phyloP scores from a whole-genome alignment of 805 yeast genomes.

The Pichia rugopelliculosa region DNA sequence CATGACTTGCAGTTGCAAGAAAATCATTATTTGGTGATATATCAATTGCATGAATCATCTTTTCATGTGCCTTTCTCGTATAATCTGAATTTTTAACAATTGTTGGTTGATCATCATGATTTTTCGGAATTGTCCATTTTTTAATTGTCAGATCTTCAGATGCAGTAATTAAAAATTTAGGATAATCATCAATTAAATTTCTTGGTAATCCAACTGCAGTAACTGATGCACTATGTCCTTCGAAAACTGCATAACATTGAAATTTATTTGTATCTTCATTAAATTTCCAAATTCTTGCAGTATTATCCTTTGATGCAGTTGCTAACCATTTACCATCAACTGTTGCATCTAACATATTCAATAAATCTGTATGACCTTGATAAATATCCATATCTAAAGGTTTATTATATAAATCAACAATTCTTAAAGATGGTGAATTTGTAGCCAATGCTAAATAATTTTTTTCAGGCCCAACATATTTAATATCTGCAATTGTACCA shows the following conservation, averaged over 20 bases:
- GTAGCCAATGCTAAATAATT: constrained; percentile 77
- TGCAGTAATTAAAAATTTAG: constrained; percentile 72
- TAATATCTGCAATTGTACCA: constrained; percentile 89
- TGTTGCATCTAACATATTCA: constrained; percentile 72
- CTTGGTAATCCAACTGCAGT: constrained; percentile 75
- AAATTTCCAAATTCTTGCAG: constrained; percentile 77
- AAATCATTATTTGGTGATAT: constrained; percentile 83
- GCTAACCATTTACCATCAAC: constrained; percentile 84
- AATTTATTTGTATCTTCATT: constrained; percentile 35
- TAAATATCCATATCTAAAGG: constrained; percentile 56
- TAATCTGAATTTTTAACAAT: constrained; percentile 61
- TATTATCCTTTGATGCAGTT: constrained; percentile 84
- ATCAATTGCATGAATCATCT: constrained; percentile 86
- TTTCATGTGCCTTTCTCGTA: constrained; percentile 94
- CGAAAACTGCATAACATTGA: constrained; percentile 51
- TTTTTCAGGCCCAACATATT: constrained; percentile 59
- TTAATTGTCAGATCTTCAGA: constrained; percentile 80
- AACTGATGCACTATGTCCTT: constrained; percentile 84
- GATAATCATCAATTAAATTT: constrained; percentile 36
- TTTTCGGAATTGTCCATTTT: constrained; percentile 69
- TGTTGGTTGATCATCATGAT: constrained; percentile 9
- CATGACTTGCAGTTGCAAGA: constrained; percentile 92
- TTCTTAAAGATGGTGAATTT: constrained; percentile 80
- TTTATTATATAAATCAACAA: constrained; percentile 52
- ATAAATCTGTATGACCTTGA: constrained; percentile 80